Evolutionary conservation across 805 yeast genomes (phyloP), one percentile per base, ranked within the genome.

Genomic region (Starmerella cellae): DNA sequence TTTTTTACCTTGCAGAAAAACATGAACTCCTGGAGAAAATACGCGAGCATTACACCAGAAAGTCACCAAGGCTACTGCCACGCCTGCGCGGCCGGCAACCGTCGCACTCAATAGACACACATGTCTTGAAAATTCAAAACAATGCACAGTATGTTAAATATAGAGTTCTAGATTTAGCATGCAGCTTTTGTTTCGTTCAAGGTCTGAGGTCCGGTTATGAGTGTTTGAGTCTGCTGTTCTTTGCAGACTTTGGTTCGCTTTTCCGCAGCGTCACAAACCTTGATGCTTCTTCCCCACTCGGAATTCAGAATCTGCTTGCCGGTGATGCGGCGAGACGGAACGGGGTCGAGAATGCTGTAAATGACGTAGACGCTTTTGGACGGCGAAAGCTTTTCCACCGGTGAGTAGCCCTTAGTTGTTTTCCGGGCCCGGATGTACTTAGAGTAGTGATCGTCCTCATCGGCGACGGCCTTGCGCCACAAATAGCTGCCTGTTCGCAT

Each of bases 281-380:
- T 70, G 48, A 88, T 85, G 58, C 83, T 93, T 45, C 96, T 67
- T 0, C 94, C 94, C 97, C 97, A 88, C 61, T 91, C 97, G 59
- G 91, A 79, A 56, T 81, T 85, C 57, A 91, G 66, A 22, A 87
- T 75, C 62, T 88, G 96, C 53, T 75, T 74, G 13, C 93, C 93
- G 21, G 82, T 87, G 50, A 91, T 81, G 58, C 97, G 71, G 53
- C 96, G 71, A 13, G 71, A 66, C 3, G 98, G 94, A 27, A 79
- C 76, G 1, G 98, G 98, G 58, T 91, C 97, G 52, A 91, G 66
- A 42, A 91, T 81, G 18, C 95, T 82, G 60, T 88, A 88, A 45
- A 91, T 80, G 32, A 88, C 97, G 56, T 88, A 88, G 41, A 95
- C 69, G 58, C 97, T 87, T 53, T 94, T 68, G 1, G 93, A 87